phyloP scores from a whole-genome alignment of 768 basidiomycete genomes.

The Daedalea quercina region DNA sequence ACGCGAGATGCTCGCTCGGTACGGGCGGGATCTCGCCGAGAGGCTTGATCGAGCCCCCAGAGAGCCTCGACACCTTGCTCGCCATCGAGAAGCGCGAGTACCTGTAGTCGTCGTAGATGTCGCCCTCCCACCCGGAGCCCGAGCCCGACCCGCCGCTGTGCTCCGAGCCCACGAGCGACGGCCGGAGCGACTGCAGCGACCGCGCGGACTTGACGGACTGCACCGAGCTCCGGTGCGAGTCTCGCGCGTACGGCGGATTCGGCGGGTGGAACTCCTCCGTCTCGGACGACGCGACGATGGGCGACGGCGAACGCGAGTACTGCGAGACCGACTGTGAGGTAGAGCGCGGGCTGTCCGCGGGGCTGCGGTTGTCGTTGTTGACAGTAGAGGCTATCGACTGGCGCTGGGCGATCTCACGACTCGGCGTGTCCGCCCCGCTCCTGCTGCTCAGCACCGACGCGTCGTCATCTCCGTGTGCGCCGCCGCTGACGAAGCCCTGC shows the following conservation, averaged over 20 bases:
- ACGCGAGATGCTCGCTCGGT: conserved; percentile 17
- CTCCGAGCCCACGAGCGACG: conserved; percentile 15
- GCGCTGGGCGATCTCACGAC: not conserved
- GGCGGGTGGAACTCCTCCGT: conserved; percentile 9
- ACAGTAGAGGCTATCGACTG: conserved; percentile 8
- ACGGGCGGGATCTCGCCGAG: conserved; percentile 23
- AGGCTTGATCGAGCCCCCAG: conserved; percentile 29
- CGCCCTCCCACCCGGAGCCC: conserved; percentile 58
- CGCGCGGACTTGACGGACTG: not conserved
- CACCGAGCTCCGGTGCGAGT: conserved; percentile 2
- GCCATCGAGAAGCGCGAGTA: conserved; percentile 59
- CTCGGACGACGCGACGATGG: not conserved
- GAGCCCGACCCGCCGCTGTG: conserved; percentile 29
- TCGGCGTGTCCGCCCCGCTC: conserved; percentile 7
- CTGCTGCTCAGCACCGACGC: conserved; percentile 9
- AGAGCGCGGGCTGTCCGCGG: not conserved
- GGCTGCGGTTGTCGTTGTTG: not conserved
- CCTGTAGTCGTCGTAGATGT: conserved; percentile 78
- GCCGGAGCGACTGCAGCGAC: conserved; percentile 10
- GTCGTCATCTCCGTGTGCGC: conserved; percentile 21
- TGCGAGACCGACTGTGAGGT: conserved; percentile 7
- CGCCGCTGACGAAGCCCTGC: conserved; percentile 39
- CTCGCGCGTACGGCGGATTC: conserved; percentile 5
- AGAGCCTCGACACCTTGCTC: conserved; percentile 30
- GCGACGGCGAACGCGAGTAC: conserved; percentile 7